Conservation (phyloP, 805 yeast species). For the Candida orba region DNA sequence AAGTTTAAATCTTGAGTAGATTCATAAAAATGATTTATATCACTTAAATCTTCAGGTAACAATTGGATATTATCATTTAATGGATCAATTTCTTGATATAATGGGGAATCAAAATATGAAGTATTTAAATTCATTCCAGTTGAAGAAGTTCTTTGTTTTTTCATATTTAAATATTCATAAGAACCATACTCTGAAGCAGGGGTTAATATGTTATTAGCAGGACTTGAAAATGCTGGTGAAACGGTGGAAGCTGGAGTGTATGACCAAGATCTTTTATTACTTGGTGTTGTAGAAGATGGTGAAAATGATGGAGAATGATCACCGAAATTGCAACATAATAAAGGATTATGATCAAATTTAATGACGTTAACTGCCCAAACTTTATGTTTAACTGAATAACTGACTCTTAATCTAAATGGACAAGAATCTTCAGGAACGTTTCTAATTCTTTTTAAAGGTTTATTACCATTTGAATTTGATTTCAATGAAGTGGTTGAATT, state of each 20-base stretch:
- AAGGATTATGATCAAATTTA: constrained; percentile 19
- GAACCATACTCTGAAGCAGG: constrained; percentile 8
- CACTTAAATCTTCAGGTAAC: constrained; percentile 17
- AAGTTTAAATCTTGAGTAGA: constrained; percentile 4
- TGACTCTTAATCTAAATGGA: constrained; percentile 25
- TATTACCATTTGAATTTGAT: neutral
- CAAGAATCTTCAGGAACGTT: constrained; percentile 21
- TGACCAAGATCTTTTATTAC: constrained; percentile 17
- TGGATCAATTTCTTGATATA: constrained; percentile 16
- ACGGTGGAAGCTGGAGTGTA: constrained; percentile 20
- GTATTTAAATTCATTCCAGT: neutral
- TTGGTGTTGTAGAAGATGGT: constrained; percentile 10
- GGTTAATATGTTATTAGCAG: constrained; percentile 6
- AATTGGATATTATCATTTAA: constrained; percentile 4
- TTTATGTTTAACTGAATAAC: constrained; percentile 21
- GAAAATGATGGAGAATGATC: constrained; percentile 7
- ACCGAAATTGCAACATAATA: constrained; percentile 21
- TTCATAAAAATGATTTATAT: constrained; percentile 12
- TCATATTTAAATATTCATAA: constrained; percentile 3
- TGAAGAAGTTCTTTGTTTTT: constrained; percentile 10
- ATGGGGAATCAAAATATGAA: constrained; percentile 15
- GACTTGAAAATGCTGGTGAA: constrained; percentile 16
- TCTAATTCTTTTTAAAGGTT: constrained; percentile 15
- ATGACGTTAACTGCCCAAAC: constrained; percentile 21
- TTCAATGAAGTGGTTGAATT: neutral